Evolutionary conservation across 1,284 basidiomycete genomes (phyloP).

Genomic region (Ceratobasidium sp.): DNA sequence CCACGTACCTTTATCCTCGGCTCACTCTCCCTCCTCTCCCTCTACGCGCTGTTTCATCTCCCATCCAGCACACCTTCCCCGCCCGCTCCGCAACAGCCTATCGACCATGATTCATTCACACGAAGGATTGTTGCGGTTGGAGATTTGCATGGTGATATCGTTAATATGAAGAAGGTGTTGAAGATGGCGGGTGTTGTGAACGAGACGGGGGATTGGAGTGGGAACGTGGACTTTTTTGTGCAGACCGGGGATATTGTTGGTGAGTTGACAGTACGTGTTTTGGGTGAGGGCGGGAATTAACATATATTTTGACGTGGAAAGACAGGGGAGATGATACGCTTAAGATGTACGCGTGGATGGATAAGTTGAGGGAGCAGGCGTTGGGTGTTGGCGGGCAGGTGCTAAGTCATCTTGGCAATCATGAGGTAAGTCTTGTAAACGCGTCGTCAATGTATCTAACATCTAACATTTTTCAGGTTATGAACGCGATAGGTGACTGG

Average conservation of each 20-base stretch:
- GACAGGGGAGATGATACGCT: constrained; percentile 88
- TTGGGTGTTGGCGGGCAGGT: constrained; percentile 75
- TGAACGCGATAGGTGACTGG: constrained; percentile 84
- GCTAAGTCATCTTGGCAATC: constrained; percentile 87
- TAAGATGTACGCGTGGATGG: constrained; percentile 84
- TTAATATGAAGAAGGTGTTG: constrained; percentile 79
- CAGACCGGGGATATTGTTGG: constrained; percentile 97
- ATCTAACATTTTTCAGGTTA: constrained; percentile 60
- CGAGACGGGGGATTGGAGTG: constrained; percentile 79
- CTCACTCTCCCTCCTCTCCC: constrained; percentile 25
- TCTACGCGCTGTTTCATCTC: constrained; percentile 23
- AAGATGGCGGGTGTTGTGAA: constrained; percentile 82
- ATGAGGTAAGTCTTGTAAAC: constrained; percentile 67
- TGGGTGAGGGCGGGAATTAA: constrained; percentile 2
- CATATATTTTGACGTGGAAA: constrained; percentile 2
- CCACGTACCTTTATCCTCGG: constrained; percentile 32
- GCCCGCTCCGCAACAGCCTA: neutral
- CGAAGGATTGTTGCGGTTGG: constrained; percentile 78
- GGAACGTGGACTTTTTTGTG: constrained; percentile 83
- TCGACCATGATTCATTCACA: constrained; percentile 45
- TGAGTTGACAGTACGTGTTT: constrained; percentile 62
- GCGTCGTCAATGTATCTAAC: neutral
- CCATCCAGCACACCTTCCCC: constrained; percentile 36
- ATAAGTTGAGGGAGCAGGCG: constrained; percentile 83
- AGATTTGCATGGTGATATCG: constrained; percentile 83